phyloP scores from a whole-genome alignment of 1,284 basidiomycete genomes.

The Ustilago bromivora region DNA sequence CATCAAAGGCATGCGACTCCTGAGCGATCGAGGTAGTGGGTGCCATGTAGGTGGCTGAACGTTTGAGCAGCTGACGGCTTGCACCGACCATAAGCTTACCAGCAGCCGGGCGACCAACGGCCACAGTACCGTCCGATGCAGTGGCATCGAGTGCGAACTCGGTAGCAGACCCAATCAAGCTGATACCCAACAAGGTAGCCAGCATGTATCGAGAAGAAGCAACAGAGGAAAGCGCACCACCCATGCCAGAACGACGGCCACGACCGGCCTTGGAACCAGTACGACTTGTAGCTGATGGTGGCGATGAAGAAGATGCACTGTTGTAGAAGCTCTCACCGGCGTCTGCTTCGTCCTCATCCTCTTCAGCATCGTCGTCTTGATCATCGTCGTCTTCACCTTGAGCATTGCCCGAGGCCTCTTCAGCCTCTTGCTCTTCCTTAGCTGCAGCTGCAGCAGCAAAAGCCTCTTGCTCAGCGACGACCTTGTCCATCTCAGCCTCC shows the following conservation, averaged over 20 bases:
- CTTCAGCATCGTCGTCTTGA: constrained; percentile 56
- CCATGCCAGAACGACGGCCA: constrained; percentile 24
- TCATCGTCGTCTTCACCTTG: constrained; percentile 54
- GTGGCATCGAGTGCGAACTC: constrained; percentile 44
- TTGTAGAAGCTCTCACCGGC: constrained; percentile 37
- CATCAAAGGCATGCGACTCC: constrained; percentile 50
- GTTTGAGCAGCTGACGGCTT: constrained; percentile 65
- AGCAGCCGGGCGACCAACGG: constrained; percentile 37
- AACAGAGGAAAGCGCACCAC: constrained; percentile 26
- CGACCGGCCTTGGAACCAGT: constrained; percentile 24
- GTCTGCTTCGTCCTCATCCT: constrained; percentile 53
- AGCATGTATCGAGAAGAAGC: constrained; percentile 64
- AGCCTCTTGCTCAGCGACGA: constrained; percentile 48
- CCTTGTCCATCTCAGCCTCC: constrained; percentile 62
- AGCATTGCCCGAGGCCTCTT: constrained; percentile 23
- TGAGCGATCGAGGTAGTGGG: constrained; percentile 17
- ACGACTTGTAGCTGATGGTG: constrained; percentile 39
- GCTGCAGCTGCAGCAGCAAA: constrained; percentile 39
- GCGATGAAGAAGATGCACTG: constrained; percentile 38
- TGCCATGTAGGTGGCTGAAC: constrained; percentile 45
- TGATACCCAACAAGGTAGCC: constrained; percentile 62
- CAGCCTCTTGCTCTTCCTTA: constrained; percentile 53
- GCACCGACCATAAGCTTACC: constrained; percentile 56
- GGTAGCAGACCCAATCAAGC: constrained; percentile 58
- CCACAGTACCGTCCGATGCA: constrained; percentile 17